Evolutionary conservation across 163 green algal genomes (phyloP).

Genomic region (Prototheca wickerhamii): DNA sequence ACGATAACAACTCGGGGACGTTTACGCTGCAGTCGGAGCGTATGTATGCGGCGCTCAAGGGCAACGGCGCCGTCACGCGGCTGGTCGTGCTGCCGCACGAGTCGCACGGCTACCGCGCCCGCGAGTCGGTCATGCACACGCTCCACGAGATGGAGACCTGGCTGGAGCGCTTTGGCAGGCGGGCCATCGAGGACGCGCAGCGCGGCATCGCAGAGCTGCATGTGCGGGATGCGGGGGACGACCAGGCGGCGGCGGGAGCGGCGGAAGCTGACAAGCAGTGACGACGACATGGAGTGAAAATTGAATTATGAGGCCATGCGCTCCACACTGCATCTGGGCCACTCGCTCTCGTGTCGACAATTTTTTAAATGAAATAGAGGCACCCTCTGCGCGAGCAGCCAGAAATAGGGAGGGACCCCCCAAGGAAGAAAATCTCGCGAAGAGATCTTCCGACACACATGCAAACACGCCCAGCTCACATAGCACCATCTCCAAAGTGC

Average conservation of each 20-base stretch:
- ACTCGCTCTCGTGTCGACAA: too few relatives aligned
- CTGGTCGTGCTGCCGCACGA: constrained; percentile 81
- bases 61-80: constrained; percentile 61
- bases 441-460: too few relatives aligned
- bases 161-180: constrained; percentile 27
- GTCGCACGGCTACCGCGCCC: constrained; percentile 74
- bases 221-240: background rate
- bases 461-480: too few relatives aligned
- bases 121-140: constrained; percentile 74
- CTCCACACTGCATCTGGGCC: too few relatives aligned
- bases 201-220: background rate
- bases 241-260: background rate
- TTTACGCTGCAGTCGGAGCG: constrained; percentile 79
- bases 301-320: too few relatives aligned
- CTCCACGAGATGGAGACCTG: constrained; percentile 58
- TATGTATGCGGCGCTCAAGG: constrained; percentile 87
- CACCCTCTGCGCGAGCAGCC: too few relatives aligned
- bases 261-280: too few relatives aligned
- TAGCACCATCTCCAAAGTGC: background rate
- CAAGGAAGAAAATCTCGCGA: too few relatives aligned
- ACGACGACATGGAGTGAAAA: too few relatives aligned
- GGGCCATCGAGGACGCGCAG: background rate
- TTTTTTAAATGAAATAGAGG: too few relatives aligned
- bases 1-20: constrained; percentile 92
- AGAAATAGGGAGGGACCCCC: too few relatives aligned